A percentile compares a stretch with the other conserved stretches of the same genome.
Conservation (phyloP, 257 asterid species). For the Fraxinus excelsior region DNA sequence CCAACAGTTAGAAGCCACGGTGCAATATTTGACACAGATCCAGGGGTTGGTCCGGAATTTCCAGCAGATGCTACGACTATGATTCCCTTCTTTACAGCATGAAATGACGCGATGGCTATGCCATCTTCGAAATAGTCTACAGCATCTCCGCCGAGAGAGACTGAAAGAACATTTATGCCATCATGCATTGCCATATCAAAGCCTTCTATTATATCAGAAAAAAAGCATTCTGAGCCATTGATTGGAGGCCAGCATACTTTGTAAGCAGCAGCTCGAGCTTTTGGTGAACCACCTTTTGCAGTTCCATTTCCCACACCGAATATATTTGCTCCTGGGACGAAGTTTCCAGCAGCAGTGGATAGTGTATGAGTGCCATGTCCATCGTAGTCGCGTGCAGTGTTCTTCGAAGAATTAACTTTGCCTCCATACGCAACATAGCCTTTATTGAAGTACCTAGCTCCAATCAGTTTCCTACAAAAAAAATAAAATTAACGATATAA, state of each 20-base stretch:
- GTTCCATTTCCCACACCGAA: conserved; percentile 24
- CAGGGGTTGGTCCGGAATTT: conserved; percentile 18
- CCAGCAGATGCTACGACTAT: conserved; percentile 24
- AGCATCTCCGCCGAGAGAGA: conserved; percentile 15
- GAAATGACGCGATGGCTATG: conserved; percentile 23
- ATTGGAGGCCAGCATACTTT: conserved; percentile 22
- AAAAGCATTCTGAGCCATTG: neutral
- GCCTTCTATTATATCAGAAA: conserved; percentile 25
- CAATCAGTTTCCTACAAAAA: conserved; percentile 45
- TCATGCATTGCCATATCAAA: conserved; percentile 33
- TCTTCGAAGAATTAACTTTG: neutral
- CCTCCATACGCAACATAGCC: conserved; percentile 21
- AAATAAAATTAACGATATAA: neutral
- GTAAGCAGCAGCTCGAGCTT: conserved; percentile 34
- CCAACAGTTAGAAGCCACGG: conserved; percentile 28
- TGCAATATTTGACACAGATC: conserved; percentile 13
- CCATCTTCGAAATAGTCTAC: neutral
- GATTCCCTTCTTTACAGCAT: conserved; percentile 23
- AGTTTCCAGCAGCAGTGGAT: conserved; percentile 34
- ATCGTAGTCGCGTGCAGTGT: conserved; percentile 21
- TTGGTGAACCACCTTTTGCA: conserved; percentile 28
- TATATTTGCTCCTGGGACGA: conserved; percentile 21
- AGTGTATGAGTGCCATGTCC: conserved; percentile 32
- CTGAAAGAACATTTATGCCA: conserved; percentile 26
- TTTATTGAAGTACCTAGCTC: conserved; percentile 49